These are phyloP conservation scores for Parmelia sp. DNA, from an alignment of 495 filamentous ascomycete species.

Conservation along the genomic window DNA sequence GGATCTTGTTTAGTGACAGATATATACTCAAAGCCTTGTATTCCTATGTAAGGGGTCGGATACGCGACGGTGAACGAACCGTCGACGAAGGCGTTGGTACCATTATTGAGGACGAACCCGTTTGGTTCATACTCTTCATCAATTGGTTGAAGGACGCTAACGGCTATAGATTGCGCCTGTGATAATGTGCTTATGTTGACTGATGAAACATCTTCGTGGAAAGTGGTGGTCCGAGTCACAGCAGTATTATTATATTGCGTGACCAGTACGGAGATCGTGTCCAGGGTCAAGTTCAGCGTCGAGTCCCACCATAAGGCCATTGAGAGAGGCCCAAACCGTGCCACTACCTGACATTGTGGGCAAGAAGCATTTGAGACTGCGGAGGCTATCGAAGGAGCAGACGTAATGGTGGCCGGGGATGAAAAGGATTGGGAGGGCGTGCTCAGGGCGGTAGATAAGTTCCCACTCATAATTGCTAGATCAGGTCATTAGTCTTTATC, in stretches of 20 bases:
- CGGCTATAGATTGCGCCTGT: background rate
- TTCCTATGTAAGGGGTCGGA: background rate
- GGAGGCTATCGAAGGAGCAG: background rate
- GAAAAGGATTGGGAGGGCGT: background rate
- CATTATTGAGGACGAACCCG: conserved; percentile 1
- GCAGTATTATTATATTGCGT: background rate
- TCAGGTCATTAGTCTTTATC: background rate
- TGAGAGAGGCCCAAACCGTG: conserved; percentile 1
- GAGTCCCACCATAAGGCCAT: background rate
- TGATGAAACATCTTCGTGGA: background rate
- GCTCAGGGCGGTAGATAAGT: background rate
- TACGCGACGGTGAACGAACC: conserved; percentile 1
- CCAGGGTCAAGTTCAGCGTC: background rate
- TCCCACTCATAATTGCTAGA: background rate
- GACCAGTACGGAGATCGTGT: background rate
- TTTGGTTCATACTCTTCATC: background rate
- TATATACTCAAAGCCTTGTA: background rate
- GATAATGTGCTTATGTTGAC: background rate
- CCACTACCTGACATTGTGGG: background rate
- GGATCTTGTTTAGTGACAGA: background rate
- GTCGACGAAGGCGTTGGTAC: background rate
- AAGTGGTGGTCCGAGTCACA: background rate
- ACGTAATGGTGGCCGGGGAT: background rate
- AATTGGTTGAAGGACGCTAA: background rate
- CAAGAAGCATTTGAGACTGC: background rate